Evolutionary conservation across 495 filamentous ascomycete genomes (phyloP), one percentile per base, ranked within the genome.

Genomic region (Penicillium malachiteum): DNA sequence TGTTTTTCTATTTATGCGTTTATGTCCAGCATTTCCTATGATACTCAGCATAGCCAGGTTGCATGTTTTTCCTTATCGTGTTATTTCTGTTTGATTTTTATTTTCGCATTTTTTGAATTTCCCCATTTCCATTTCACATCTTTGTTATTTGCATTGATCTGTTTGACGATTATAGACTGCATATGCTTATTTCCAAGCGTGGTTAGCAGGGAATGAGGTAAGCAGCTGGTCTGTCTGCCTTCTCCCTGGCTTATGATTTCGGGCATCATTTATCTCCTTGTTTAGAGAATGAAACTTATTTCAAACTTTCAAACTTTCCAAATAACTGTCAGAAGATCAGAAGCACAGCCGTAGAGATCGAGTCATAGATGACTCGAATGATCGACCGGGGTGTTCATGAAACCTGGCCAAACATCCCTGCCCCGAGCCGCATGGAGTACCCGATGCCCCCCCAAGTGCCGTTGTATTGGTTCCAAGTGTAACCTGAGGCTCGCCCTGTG

Each of bases 181-280:
- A 46, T 61, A 14, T 55, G 14, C 58, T 57, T 31, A 39, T 49
- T 57, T 54, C 21, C 21, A 26, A 2, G 21, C 4, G 21, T 49
- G 43, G 58, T 54, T 61, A 54, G 54, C 16, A 41, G 42, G 45
- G 14, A 13, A 37, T 43, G 50, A 52, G 50, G 55, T 58, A 58
- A 58, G 55, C 55, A 43, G 57, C 50, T 46, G 31, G 54, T 54
- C 35, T 54, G 58, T 61, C 54, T 54, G 58, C 58, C 58, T 61
- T 45, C 54, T 38, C 37, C 38, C 38, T 21, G 21, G 21, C 18
- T 21, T 44, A 12, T 11, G 5, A 10, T 44, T 44, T 13, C 34
- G 34, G 34, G 34, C 34, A 26, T 26, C 21, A 26, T 37, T 10
- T 37, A 2, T 30, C 7, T 31, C 14, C n/a, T 44, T 17, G 18